Conservation (phyloP, 805 yeast genomes). For the Starmerella stigmatis region DNA sequence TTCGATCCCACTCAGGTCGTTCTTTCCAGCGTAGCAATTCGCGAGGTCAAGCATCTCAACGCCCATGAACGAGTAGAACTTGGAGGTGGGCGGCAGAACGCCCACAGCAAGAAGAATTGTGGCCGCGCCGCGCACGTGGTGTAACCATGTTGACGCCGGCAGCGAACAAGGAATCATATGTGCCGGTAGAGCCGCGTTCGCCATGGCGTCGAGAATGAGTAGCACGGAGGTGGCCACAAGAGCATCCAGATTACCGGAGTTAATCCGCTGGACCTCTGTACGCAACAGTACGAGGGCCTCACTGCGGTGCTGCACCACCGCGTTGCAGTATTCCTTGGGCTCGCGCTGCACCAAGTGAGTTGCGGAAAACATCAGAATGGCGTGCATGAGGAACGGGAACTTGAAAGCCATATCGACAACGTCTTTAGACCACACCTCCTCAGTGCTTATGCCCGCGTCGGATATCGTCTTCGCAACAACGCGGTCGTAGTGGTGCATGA, state of each 20-base stretch:
- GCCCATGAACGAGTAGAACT: constrained; percentile 62
- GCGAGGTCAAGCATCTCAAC: constrained; percentile 86
- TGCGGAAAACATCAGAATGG: constrained; percentile 81
- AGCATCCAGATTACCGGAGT: constrained; percentile 73
- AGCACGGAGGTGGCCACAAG: constrained; percentile 84
- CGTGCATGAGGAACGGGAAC: constrained; percentile 85
- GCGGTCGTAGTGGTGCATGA: constrained; percentile 80
- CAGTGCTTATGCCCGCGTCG: constrained; percentile 80
- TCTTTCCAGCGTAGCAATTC: constrained; percentile 32
- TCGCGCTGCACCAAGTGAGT: constrained; percentile 73
- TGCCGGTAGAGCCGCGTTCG: constrained; percentile 65
- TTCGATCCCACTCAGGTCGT: neutral
- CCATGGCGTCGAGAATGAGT: constrained; percentile 83
- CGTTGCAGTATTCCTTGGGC: constrained; percentile 32
- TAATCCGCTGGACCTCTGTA: constrained; percentile 76
- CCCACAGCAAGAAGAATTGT: constrained; percentile 93
- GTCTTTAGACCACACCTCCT: constrained; percentile 75
- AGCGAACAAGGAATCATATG: constrained; percentile 42
- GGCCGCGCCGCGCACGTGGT: constrained; percentile 94
- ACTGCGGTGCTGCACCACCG: constrained; percentile 72
- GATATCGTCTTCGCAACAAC: constrained; percentile 80
- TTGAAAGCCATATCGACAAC: constrained; percentile 82
- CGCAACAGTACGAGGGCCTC: constrained; percentile 73
- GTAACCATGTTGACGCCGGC: constrained; percentile 94
- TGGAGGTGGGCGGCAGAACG: constrained; percentile 64